Conservation (phyloP, 2,329 filamentous ascomycete species). For the Ascosphaera aggregata region DNA sequence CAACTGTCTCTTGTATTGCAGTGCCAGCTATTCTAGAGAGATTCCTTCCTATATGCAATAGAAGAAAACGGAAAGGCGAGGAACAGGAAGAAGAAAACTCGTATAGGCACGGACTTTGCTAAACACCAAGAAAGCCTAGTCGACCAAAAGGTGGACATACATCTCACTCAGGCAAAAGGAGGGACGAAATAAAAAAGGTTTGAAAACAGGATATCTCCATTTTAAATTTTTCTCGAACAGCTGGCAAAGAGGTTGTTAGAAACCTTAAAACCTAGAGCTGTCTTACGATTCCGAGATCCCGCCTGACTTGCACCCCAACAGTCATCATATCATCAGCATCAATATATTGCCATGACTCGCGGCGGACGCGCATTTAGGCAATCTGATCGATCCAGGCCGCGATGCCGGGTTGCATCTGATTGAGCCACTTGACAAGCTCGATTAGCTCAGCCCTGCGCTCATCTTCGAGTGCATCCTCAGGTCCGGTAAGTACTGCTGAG, state of each 20-base stretch:
- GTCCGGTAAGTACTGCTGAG: slow-evolving; percentile 22
- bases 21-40: background rate
- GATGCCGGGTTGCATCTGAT: slow-evolving; percentile 19
- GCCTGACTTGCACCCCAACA: no score
- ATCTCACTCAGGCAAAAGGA: no score
- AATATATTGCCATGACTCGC: no score
- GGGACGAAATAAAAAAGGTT: no score
- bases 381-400: slow-evolving; percentile 16
- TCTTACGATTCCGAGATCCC: no score
- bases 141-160: no score
- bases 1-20: background rate
- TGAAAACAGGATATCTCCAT: no score
- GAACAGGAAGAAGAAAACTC: background rate
- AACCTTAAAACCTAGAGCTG: no score
- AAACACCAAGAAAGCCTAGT: background rate
- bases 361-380: background rate
- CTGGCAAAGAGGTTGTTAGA: no score
- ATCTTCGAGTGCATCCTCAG: slow-evolving; percentile 24
- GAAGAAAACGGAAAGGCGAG: background rate
- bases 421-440: slow-evolving; percentile 25
- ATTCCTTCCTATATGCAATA: background rate
- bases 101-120: background rate
- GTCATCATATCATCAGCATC: background rate
- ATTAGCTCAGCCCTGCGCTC: slow-evolving; percentile 23
- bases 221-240: no score